Evolutionary conservation across 108 stramenopile genomes (phyloP).

Genomic region (Cyclotella sp.): DNA sequence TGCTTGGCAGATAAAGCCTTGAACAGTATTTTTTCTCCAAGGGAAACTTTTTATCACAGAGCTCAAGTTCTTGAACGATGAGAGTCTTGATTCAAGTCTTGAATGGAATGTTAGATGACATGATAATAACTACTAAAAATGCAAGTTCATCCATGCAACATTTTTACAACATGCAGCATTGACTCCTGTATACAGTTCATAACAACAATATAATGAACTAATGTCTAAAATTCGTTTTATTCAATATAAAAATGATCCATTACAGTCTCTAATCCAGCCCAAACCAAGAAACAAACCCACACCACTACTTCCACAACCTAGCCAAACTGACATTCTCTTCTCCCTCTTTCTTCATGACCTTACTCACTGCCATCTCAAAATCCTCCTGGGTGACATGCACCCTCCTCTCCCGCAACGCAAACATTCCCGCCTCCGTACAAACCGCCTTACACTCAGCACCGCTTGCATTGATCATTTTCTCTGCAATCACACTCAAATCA

Average conservation of each 20-base stretch:
- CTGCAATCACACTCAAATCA: conserved; percentile 91
- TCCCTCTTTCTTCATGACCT: conserved; percentile 99
- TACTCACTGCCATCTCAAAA: conserved; percentile 99
- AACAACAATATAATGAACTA: too few relatives aligned
- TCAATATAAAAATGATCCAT: too few relatives aligned
- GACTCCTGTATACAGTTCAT: too few relatives aligned
- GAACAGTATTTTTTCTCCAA: too few relatives aligned
- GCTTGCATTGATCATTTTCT: conserved; percentile 94
- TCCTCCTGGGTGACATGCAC: conserved; percentile 99
- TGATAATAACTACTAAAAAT: neutral
- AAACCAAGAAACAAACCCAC: neutral
- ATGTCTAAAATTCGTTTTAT: too few relatives aligned
- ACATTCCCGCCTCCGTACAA: conserved; percentile 99
- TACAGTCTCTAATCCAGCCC: too few relatives aligned
- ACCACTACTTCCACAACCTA: conserved; percentile 96
- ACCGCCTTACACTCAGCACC: conserved; percentile 99
- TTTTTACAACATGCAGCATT: too few relatives aligned
- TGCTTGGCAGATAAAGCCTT: too few relatives aligned
- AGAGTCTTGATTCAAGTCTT: too few relatives aligned
- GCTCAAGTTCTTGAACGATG: too few relatives aligned
- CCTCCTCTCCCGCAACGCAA: conserved; percentile 97
- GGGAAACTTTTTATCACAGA: too few relatives aligned
- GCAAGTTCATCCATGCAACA: too few relatives aligned
- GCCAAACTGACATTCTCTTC: conserved; percentile 95
- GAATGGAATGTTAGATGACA: neutral